Conservation (phyloP, 108 stramenopile species). For the Skeletonema potamos region DNA sequence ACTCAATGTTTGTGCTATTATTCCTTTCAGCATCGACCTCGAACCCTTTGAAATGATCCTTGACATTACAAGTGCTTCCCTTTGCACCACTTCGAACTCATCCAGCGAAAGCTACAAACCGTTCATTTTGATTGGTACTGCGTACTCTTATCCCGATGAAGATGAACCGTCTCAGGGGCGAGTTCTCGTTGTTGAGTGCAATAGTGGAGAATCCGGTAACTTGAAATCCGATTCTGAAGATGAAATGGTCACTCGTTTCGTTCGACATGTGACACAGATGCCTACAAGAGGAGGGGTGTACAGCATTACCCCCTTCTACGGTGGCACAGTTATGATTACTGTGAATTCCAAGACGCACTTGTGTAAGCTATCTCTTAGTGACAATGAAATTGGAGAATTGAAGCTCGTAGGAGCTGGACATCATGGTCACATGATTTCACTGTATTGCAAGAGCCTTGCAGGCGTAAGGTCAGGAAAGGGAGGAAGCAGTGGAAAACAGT, state of each 20-base stretch:
- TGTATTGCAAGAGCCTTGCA: constrained; percentile 83
- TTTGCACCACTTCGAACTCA: constrained; percentile 32
- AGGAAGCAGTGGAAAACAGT: constrained; percentile 47
- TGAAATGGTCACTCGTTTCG: constrained; percentile 30
- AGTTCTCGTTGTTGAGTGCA: constrained; percentile 79
- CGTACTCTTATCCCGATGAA: constrained; percentile 88
- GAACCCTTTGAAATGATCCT: constrained; percentile 86
- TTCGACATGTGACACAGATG: constrained; percentile 66
- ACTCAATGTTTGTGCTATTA: neutral
- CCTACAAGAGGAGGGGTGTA: constrained; percentile 78
- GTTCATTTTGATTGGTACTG: constrained; percentile 91
- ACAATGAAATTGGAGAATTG: constrained; percentile 44
- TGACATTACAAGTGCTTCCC: constrained; percentile 61
- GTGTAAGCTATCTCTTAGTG: constrained; percentile 48
- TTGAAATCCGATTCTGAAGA: constrained; percentile 18
- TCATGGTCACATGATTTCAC: constrained; percentile 94
- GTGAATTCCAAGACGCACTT: constrained; percentile 82
- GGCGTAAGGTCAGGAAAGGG: neutral
- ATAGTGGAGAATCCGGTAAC: constrained; percentile 24
- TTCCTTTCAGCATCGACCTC: constrained; percentile 62
- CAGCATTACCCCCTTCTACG: constrained; percentile 76
- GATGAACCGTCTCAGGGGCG: constrained; percentile 89
- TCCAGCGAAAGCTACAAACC: constrained; percentile 41
- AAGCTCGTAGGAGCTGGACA: constrained; percentile 72
- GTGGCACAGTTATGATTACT: constrained; percentile 67